Percentiles rank a stretch among this genome's conserved stretches.
phyloP scores from a whole-genome alignment of 1,284 basidiomycete species.

The Ustilago lituana region DNA sequence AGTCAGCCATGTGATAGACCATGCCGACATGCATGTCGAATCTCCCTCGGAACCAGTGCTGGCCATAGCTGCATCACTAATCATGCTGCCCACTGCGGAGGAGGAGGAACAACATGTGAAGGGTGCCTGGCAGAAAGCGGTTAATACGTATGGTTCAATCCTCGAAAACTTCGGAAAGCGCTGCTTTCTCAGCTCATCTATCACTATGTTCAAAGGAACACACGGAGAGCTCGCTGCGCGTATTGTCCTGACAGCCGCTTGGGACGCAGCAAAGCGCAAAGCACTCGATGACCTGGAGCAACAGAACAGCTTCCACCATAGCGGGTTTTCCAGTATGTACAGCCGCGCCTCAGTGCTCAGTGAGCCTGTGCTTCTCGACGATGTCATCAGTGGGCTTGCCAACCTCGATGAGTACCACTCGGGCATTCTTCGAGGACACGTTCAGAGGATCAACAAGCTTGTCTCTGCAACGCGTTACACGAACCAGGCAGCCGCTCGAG shows the following conservation, averaged over 20 bases:
- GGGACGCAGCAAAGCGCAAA: conserved; percentile 18
- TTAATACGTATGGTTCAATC: background rate
- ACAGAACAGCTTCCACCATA: too few species aligned
- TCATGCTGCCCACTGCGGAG: conserved; percentile 3
- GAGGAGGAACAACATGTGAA: background rate
- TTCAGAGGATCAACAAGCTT: background rate
- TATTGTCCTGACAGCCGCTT: conserved; percentile 9
- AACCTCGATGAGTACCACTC: background rate
- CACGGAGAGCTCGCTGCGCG: conserved; percentile 15
- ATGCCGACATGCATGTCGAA: background rate
- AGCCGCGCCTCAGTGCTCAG: background rate
- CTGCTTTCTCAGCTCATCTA: background rate
- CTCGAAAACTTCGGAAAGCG: background rate
- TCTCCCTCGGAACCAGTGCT: conserved; percentile 19
- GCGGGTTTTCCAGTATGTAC: background rate
- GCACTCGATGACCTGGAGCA: background rate
- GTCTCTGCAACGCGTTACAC: background rate
- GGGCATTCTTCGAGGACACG: background rate
- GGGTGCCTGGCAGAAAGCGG: background rate
- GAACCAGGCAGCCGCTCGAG: background rate
- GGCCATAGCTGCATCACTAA: conserved; percentile 13
- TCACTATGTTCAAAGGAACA: conserved; percentile 5
- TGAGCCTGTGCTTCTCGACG: background rate
- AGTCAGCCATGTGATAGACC: background rate
- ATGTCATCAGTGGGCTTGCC: background rate